Evolutionary conservation across 1,284 basidiomycete species (phyloP), one percentile per base, ranked within the genome.

Genomic region (Inonotus obliquus): DNA sequence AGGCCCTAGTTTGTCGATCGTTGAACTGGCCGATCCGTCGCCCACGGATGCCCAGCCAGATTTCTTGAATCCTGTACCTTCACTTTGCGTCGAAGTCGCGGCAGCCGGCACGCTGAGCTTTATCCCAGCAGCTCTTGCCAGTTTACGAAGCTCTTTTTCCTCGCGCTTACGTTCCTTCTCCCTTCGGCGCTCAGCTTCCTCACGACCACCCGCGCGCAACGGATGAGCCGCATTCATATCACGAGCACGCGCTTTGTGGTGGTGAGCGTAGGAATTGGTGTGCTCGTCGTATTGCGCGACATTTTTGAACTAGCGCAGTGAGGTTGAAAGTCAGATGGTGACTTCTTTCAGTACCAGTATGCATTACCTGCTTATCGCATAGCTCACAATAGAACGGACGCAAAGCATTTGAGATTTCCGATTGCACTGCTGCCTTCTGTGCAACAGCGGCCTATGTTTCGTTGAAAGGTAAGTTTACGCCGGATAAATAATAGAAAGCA

Each of bases 121-220:
- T 67, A 92, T 82, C 4, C 91, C 90, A 44, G 82, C 84, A 0
- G 91, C 89, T 61, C 84, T 87, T 10, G 90, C 89, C 39, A 91
- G 82, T 72, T 91, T 91, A 60, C 87, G 78, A 32, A 92, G 77
- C 68, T 92, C 88, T 71, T 87, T 90, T 71, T 91, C 88, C 72
- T 92, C 89, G 39, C 89, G 80, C 71, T 85, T 89, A 11, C 86
- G 79, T 71, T 92, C 90, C 73, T 91, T 92, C 74, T 92, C 90
- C 69, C 89, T 89, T 48, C 88, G 80, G 69, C 80, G 86, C 65
- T 89, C 86, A 35, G 84, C 67, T 61, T 89, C 89, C 59, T 82
- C 85, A 69, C 81, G 76, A 21, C 81, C 72, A 58, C 70, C 71
- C 49, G 68, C 78, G 63, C 79, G 81, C 27, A 82, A 74, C 7